These are phyloP conservation scores for Ambrosiella xylebori DNA, from an alignment of 2,329 filamentous ascomycete genomes.

Conservation along the genomic window DNA sequence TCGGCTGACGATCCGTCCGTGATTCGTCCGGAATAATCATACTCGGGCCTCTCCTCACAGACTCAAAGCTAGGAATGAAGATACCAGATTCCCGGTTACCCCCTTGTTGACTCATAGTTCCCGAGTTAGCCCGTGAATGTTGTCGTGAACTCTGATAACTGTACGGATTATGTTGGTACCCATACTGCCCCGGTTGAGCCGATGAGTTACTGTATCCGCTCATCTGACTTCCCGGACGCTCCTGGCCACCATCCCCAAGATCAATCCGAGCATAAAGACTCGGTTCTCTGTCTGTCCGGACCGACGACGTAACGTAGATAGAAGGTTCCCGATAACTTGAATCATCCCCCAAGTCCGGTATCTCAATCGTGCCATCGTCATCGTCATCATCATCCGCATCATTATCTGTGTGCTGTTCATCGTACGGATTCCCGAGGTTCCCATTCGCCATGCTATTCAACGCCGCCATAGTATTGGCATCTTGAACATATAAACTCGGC, in stretches of 20 bases:
- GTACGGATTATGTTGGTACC: not conserved
- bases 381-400: conserved; percentile 10
- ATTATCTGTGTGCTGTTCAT: not conserved
- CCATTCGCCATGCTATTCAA: too few relatives aligned
- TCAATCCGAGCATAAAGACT: conserved; percentile 10
- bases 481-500: not conserved
- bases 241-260: conserved; percentile 6
- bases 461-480: too few relatives aligned
- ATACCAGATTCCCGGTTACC: conserved; percentile 6
- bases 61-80: conserved; percentile 10
- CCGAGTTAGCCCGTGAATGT: conserved; percentile 5
- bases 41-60: conserved; percentile 6
- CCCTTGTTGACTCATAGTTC: not conserved
- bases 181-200: not conserved
- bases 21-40: conserved; percentile 13
- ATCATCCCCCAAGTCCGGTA: conserved; percentile 10
- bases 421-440: too few relatives aligned
- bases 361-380: conserved; percentile 13
- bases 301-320: conserved; percentile 10
- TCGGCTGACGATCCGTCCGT: conserved; percentile 10
- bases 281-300: conserved; percentile 9
- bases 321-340: conserved; percentile 11
- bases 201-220: conserved; percentile 3
- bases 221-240: conserved; percentile 9
- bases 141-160: not conserved